These are phyloP conservation scores for Fraxinus dipetala DNA, from an alignment of 305 asterid genomes.

Conservation along the genomic window DNA sequence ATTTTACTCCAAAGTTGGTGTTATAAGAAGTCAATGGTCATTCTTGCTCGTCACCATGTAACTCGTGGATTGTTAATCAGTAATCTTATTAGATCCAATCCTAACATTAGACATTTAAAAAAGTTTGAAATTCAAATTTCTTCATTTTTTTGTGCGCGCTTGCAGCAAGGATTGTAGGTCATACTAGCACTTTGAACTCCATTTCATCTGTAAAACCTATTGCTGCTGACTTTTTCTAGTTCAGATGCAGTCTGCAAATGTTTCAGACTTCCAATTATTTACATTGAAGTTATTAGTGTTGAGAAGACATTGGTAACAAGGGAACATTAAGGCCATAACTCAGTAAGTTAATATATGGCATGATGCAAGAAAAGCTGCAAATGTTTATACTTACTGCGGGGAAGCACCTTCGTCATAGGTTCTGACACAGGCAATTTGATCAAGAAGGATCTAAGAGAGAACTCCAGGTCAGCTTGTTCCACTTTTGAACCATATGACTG, in stretches of 20 bases:
- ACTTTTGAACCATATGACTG: constrained; percentile 56
- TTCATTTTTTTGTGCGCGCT: neutral
- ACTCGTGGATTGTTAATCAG: neutral
- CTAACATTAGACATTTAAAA: neutral
- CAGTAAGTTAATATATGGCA: neutral
- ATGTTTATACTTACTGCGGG: constrained; percentile 45
- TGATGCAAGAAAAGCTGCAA: constrained; percentile 12
- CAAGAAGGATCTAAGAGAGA: constrained; percentile 79
- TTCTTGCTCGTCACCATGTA: neutral
- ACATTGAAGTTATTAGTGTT: neutral
- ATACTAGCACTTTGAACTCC: neutral
- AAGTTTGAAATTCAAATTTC: neutral
- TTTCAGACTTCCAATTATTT: neutral
- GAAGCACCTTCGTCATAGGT: constrained; percentile 60
- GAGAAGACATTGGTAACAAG: neutral
- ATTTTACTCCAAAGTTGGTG: neutral
- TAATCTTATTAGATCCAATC: neutral
- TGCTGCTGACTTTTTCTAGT: neutral
- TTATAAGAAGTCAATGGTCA: neutral
- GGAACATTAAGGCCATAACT: neutral
- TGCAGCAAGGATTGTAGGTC: neutral
- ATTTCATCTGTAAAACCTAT: neutral
- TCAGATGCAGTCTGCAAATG: neutral
- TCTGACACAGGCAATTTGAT: constrained; percentile 78
- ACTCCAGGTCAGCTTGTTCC: constrained; percentile 65